Base-by-base conservation (phyloP, 371 early-diverging fungal genomes). In the Mortierella sp. region DNA sequence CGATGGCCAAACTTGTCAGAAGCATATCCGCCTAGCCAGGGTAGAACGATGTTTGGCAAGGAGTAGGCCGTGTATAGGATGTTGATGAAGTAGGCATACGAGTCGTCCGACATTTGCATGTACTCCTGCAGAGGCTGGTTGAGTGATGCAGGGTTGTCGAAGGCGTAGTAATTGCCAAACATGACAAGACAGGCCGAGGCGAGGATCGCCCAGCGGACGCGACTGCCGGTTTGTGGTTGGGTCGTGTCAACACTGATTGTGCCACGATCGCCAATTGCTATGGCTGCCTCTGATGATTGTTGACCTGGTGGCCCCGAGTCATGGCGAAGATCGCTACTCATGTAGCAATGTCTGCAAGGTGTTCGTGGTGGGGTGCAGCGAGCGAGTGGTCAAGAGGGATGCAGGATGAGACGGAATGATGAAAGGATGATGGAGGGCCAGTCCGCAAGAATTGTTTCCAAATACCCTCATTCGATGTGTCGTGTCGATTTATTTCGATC, bases 11-110 rank as follows among this genome's bases (percentile, higher is more conserved):
- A 67, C 21, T 44, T 46, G 57, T 88, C 85, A 9, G 83, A 67
- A 8, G 84, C 71, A 25, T 79, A 67, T 17, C 91, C 88, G 31
- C 88, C 88, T 8, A 83, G 13, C 51, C 84, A 69, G 0, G 90
- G 88, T 24, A 85, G 46, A 28, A 89, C 70, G 28, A 91, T 87
- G 71, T 93, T 93, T 16, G 94, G 94, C 1, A 92, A 57, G 8
- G 90, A 82, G 70, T 91, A 91, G 19, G 86, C 82, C 0, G 88
- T 71, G 54, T 86, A 87, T 31, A 87, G 67, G 22, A 83, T 53
- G 50, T 74, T 80, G 49, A 85, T 39, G 37, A 79, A 72, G 44
- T 73, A 68, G 46, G 76, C 67, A 14, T 70, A 79, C 41, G 54
- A 48, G 7, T 72, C 74, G 59, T 80, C 67, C 17, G 73, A 44